Conservation (phyloP, 108 stramenopile species). For the Nitzschia inconspicua region DNA sequence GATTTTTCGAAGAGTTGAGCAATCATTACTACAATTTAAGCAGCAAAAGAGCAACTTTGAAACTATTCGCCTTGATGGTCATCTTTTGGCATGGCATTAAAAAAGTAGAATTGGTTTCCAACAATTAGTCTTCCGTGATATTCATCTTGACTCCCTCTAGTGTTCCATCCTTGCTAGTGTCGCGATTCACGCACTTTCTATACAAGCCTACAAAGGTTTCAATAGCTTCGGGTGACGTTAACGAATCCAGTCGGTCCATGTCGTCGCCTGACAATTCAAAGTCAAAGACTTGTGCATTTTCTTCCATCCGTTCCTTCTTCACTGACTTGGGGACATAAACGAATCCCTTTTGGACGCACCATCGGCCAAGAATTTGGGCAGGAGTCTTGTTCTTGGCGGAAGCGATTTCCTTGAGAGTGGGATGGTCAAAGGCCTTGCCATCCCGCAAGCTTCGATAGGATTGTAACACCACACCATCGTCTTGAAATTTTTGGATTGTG, state of each 20-base stretch:
- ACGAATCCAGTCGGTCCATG: slow-evolving; percentile 58
- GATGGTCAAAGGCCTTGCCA: slow-evolving; percentile 86
- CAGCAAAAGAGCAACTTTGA: too few relatives aligned
- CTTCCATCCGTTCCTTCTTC: slow-evolving; percentile 77
- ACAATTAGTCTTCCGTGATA: slow-evolving; percentile 76
- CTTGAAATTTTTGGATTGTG: slow-evolving; percentile 65
- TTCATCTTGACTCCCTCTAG: slow-evolving; percentile 88
- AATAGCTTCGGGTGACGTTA: slow-evolving; percentile 74
- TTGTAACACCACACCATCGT: slow-evolving; percentile 83
- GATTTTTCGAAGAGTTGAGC: too few relatives aligned
- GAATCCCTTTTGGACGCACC: slow-evolving; percentile 91
- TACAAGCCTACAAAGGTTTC: slow-evolving; percentile 67
- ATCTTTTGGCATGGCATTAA: neutral
- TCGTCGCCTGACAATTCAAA: slow-evolving; percentile 71
- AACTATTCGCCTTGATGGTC: too few relatives aligned
- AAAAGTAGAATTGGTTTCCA: neutral
- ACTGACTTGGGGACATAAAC: slow-evolving; percentile 88
- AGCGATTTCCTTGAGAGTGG: slow-evolving; percentile 57
- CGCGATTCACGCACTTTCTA: slow-evolving; percentile 85
- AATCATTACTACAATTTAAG: neutral
- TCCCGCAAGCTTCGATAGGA: slow-evolving; percentile 84
- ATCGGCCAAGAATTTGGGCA: slow-evolving; percentile 90
- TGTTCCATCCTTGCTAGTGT: slow-evolving; percentile 88
- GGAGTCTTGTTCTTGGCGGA: slow-evolving; percentile 44
- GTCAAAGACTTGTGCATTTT: slow-evolving; percentile 91